phyloP scores from a whole-genome alignment of 2,329 filamentous ascomycete species.

The Passalora sequoiae region DNA sequence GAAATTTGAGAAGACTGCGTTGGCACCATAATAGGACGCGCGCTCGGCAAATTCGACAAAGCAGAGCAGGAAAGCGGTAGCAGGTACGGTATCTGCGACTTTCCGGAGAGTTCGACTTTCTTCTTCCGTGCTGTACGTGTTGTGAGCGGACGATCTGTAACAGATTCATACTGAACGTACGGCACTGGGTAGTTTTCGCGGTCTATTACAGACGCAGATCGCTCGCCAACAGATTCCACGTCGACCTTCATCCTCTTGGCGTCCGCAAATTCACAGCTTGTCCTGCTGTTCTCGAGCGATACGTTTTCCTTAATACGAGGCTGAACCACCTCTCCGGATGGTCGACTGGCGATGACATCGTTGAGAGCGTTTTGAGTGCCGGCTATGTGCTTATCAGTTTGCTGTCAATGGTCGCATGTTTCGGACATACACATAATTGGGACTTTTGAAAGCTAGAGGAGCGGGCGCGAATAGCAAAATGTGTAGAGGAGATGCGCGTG shows the following conservation, averaged over 20 bases:
- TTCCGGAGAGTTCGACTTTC: slow-evolving; percentile 45
- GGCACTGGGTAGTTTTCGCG: slow-evolving; percentile 31
- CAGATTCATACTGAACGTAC: not conserved
- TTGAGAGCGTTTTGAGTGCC: slow-evolving; percentile 35
- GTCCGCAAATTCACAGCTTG: slow-evolving; percentile 10
- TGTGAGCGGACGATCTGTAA: not conserved
- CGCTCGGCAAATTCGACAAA: slow-evolving; percentile 57
- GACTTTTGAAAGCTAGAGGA: no score
- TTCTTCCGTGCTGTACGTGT: slow-evolving; percentile 37
- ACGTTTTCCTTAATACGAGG: slow-evolving; percentile 17
- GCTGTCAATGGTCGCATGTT: no score
- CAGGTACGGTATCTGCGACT: slow-evolving; percentile 49
- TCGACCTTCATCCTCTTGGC: slow-evolving; percentile 19
- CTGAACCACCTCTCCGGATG: slow-evolving; percentile 15
- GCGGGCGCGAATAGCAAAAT: not conserved
- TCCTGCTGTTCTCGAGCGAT: slow-evolving; percentile 19
- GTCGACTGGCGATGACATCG: slow-evolving; percentile 37
- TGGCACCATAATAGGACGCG: slow-evolving; percentile 56
- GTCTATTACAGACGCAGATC: slow-evolving; percentile 18
- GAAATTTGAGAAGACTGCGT: slow-evolving; percentile 56
- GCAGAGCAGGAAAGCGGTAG: slow-evolving; percentile 49
- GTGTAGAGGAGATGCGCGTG: not conserved
- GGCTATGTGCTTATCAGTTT: not conserved
- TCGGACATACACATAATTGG: not conserved
- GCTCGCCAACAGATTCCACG: slow-evolving; percentile 22